These are phyloP conservation scores for Amanita molliuscula DNA, from an alignment of 768 basidiomycete genomes.

Conservation along the genomic window DNA sequence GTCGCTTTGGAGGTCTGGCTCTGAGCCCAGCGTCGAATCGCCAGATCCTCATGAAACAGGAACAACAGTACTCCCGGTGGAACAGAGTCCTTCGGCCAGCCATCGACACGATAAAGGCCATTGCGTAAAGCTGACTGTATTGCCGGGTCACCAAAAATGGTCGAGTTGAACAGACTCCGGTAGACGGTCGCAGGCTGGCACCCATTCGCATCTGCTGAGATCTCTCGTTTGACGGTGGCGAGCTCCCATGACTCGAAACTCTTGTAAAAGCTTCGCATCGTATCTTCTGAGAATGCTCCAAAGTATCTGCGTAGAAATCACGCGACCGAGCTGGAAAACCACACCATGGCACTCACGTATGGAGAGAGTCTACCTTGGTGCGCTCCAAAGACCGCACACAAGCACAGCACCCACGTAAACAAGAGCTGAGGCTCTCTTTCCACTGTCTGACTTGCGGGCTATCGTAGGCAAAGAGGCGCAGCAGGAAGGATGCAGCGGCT, in stretches of 20 bases:
- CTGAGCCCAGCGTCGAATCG: slow-evolving; percentile 53
- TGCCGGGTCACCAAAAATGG: slow-evolving; percentile 39
- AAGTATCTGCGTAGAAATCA: slow-evolving; percentile 48
- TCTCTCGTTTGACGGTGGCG: slow-evolving; percentile 31
- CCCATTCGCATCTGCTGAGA: slow-evolving; percentile 7
- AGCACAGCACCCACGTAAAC: slow-evolving; percentile 51
- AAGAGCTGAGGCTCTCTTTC: slow-evolving; percentile 44
- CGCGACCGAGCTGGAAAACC: background rate
- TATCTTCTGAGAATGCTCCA: slow-evolving; percentile 44
- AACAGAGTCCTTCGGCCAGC: slow-evolving; percentile 50
- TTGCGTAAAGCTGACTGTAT: slow-evolving; percentile 32
- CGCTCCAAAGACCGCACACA: slow-evolving; percentile 63
- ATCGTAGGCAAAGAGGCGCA: slow-evolving; percentile 75
- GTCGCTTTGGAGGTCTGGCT: slow-evolving; percentile 29
- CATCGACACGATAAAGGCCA: slow-evolving; percentile 20
- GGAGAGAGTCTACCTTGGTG: slow-evolving; percentile 52
- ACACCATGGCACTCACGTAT: slow-evolving; percentile 49
- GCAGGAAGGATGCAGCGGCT: slow-evolving; percentile 69
- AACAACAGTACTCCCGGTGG: slow-evolving; percentile 54
- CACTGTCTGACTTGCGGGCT: slow-evolving; percentile 49
- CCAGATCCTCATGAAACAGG: slow-evolving; percentile 35
- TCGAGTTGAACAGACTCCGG: slow-evolving; percentile 53
- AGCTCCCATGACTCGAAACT: slow-evolving; percentile 63
- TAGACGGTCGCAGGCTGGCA: slow-evolving; percentile 38
- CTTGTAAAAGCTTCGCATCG: slow-evolving; percentile 47